Evolutionary conservation across 306 rosid species (phyloP), one percentile per base, ranked within the genome.

Genomic region (Sindora glabra): DNA sequence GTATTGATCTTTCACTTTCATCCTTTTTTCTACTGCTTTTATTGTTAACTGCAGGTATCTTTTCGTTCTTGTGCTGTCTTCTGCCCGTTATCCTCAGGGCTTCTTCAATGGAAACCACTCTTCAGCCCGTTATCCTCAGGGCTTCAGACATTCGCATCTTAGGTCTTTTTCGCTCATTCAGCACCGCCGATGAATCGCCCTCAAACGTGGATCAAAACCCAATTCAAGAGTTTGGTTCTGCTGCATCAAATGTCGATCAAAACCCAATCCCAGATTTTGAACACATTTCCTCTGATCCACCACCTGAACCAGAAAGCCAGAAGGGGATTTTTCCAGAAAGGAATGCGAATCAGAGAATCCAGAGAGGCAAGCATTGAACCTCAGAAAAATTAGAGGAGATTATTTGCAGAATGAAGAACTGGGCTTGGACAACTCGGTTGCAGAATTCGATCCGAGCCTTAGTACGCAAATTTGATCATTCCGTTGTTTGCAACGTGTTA

Each of bases 371-470:
- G 73, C 48, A 12, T 70, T 82, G 48, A 42, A 59, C 49, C 69
- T 70, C 74, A 0, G 86, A 88, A 23, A 86, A 83, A 48, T 33
- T 73, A 9, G 91, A 86, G 65, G 71, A 72, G 23, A 14, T 73
- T 3, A 86, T 92, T 22, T 73, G 84, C 62, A 62, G 79, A 60
- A 88, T 88, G 95, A 81, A 88, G 3, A 92, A 74, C 82, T 89
- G 96, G 30, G 92, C 72, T n/a, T 92, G 95, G 96, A 88, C 96
- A 15, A 88, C 98, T 16, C 94, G 95, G 30, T 74, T 92, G 19
- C 95, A 86, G 56, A 79, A 91, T 64, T 83, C 95, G 16, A 88
- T 88, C 69, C 83, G 94, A 3, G 59, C 80, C 32, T 52, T 91
- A 30, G 95, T 78, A 10, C 83, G 86, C 11, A 40, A 60, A 15